Percentiles rank a stretch among this genome's conserved stretches.
These are phyloP conservation scores for Neonectria hederae DNA, from an alignment of 2,329 filamentous ascomycete genomes.

Conservation along the genomic window DNA sequence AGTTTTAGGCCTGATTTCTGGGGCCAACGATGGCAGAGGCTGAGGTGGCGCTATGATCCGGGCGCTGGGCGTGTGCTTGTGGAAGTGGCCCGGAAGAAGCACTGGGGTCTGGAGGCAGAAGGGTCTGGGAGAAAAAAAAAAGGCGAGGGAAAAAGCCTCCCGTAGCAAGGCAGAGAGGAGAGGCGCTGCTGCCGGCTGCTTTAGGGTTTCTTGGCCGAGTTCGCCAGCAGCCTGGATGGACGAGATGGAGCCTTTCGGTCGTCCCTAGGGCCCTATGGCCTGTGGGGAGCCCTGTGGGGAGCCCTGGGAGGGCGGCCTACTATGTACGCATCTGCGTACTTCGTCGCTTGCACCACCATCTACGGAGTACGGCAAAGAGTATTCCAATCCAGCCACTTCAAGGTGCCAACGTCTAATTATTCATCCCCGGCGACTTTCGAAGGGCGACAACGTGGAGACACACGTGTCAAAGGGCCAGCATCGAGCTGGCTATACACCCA, in stretches of 20 bases:
- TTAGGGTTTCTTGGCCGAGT: slow-evolving; percentile 2
- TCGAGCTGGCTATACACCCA: neutral
- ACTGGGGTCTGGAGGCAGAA: neutral
- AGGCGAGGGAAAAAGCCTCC: neutral
- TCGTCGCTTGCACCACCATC: too few relatives aligned
- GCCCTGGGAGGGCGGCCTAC: neutral
- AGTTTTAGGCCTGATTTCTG: neutral
- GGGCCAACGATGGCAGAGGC: slow-evolving; percentile 21
- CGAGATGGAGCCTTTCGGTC: neutral
- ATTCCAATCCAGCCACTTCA: slow-evolving; percentile 21
- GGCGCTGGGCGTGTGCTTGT: slow-evolving; percentile 14
- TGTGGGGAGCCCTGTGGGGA: slow-evolving; percentile 20
- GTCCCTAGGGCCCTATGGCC: slow-evolving; percentile 1
- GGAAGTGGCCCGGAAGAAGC: slow-evolving; percentile 16
- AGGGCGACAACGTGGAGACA: neutral
- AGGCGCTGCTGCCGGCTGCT: neutral
- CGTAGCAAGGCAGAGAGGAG: neutral
- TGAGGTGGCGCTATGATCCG: slow-evolving; percentile 26
- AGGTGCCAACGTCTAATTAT: neutral
- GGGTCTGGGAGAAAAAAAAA: neutral
- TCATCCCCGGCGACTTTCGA: neutral
- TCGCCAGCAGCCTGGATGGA: slow-evolving; percentile 1
- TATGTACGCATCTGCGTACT: neutral
- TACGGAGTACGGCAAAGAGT: slow-evolving; percentile 1
- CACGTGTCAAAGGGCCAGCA: neutral